These are phyloP conservation scores for Wickerhamiella azyma DNA, from an alignment of 805 yeast genomes.

Conservation along the genomic window DNA sequence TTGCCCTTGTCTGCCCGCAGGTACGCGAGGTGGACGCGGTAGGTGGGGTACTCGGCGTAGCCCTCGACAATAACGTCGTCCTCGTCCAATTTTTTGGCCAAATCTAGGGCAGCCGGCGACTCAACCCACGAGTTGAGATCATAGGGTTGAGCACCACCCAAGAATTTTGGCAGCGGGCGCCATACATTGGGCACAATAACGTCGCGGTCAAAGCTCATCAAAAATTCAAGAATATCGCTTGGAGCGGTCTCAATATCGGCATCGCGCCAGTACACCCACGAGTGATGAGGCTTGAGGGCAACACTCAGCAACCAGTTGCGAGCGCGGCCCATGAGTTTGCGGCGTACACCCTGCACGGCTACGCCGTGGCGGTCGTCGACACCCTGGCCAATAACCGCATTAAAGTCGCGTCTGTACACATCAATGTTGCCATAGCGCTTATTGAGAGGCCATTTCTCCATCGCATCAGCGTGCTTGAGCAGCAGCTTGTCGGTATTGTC, in stretches of 20 bases:
- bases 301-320: conserved; percentile 87
- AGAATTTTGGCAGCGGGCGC: conserved; percentile 90
- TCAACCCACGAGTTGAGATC: conserved; percentile 96
- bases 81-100: conserved; percentile 50
- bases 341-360: conserved; percentile 91
- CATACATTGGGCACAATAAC: conserved; percentile 95
- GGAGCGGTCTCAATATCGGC: conserved; percentile 95
- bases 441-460: conserved; percentile 33
- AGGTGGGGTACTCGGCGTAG: conserved; percentile 90
- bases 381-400: conserved; percentile 87
- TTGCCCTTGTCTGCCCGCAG: conserved; percentile 91
- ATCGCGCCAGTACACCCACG: conserved; percentile 97
- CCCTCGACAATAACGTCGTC: conserved; percentile 97
- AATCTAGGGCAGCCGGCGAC: conserved; percentile 48
- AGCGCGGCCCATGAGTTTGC: conserved; percentile 93
- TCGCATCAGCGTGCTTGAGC: conserved; percentile 30
- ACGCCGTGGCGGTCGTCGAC: conserved; percentile 93
- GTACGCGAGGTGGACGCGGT: conserved; percentile 96
- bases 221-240: conserved; percentile 71
- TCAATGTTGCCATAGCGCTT: conserved; percentile 63
- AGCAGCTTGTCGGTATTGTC: conserved; percentile 69
- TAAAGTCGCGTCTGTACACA: conserved; percentile 82
- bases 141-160: conserved; percentile 85
- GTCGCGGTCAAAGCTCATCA: conserved; percentile 86
- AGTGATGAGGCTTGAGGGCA: conserved; percentile 84